Evolutionary conservation across 495 filamentous ascomycete genomes (phyloP).

Genomic region (Penicillium canariense): DNA sequence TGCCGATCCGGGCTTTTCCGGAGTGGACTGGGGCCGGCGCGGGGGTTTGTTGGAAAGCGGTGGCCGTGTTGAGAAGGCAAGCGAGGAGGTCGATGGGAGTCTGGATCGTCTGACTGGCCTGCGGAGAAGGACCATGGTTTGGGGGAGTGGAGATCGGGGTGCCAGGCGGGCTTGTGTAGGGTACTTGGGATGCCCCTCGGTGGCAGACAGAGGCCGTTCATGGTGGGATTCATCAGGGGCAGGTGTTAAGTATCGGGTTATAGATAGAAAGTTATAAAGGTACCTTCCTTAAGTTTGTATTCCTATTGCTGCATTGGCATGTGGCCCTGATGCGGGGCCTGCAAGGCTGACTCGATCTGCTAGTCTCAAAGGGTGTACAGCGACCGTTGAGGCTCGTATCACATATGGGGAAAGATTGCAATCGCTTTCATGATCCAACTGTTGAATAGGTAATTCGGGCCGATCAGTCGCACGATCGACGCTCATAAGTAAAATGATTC

Average conservation of each 20-base stretch:
- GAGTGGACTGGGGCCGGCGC: background rate
- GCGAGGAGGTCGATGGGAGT: background rate
- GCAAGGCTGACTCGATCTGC: too few species aligned
- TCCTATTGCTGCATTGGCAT: background rate
- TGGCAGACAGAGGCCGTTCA: background rate
- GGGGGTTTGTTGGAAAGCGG: background rate
- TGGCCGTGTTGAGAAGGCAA: background rate
- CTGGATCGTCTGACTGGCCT: background rate
- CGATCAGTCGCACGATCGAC: too few species aligned
- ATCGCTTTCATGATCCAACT: too few species aligned
- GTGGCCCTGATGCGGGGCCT: background rate
- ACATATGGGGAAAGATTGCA: too few species aligned
- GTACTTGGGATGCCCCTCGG: background rate
- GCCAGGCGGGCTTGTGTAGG: background rate
- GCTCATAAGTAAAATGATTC: too few species aligned
- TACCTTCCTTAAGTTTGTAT: background rate
- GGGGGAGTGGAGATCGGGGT: background rate
- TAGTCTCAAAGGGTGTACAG: too few species aligned
- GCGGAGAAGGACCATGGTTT: background rate
- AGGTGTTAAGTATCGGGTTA: background rate
- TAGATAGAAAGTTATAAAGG: background rate
- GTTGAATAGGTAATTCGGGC: too few species aligned
- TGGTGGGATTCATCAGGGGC: background rate
- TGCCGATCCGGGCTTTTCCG: constrained; percentile 1
- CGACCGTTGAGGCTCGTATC: too few species aligned